Base-by-base conservation (phyloP, 441 rosid genomes). In the Flueggea neowawraea region DNA sequence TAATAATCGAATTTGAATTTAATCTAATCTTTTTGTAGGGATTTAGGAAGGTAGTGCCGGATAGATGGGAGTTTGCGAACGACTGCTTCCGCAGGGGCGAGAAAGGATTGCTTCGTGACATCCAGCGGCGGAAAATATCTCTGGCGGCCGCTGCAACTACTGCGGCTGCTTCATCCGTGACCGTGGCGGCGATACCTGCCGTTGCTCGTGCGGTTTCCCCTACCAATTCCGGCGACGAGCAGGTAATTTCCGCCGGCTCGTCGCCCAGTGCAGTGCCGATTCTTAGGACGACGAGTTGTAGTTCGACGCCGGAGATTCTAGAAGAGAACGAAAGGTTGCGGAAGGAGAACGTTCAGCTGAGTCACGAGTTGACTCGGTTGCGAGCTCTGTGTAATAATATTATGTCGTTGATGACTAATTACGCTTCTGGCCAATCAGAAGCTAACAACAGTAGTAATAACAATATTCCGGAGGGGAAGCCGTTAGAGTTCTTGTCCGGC, bases 61-160 rank as follows among this genome's bases (percentile, higher is more conserved):
- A 93, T 69, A 90, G 93, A 54, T 93, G 98, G 97, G 98, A 93
- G 69, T 93, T 93, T 53, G 85, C 91, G 6, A 86, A 90, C 15
- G 98, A 88, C 11, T 82, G 77, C 70, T 93, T 93, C 47, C 73
- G 77, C 58, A 74, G 82, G 76, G 98, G 97, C 12, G 93, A 88
- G 63, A 93, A 86, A 69, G 67, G 69, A 12, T 75, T 93, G 31
- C 84, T 93, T 16, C 80, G 89, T 0, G 95, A 90, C 52, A 93
- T 93, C 43, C 98, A 90, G 60, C 88, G 98, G 0, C 78, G 98
- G 65, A 93, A 93, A 70, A 76, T 90, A 55, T 73, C 79, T 4
- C 76, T 78, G 14, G 14, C 74, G 0, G 57, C 80, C 3, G 63
- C 77, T 7, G 28, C 28, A 22, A 22, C 28, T 22, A 22, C 28